Conservation (phyloP, 495 filamentous ascomycete species). For the Glarea lozoyensis region DNA sequence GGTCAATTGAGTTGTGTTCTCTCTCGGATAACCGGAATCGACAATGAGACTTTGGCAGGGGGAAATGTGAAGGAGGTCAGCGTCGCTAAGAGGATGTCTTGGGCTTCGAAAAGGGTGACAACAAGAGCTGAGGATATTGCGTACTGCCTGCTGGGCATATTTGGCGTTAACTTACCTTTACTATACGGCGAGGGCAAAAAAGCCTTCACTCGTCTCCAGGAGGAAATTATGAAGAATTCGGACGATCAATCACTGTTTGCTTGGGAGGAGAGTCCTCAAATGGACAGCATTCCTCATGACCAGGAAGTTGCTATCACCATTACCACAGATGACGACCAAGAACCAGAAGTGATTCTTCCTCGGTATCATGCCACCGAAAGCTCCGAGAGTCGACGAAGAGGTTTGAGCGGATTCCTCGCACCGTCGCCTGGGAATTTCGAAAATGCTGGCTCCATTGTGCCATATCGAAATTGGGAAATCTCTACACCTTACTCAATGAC, state of each 20-base stretch:
- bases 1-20: background rate
- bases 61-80: slow-evolving; percentile 6
- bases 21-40: slow-evolving; percentile 9
- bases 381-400: too few relatives aligned
- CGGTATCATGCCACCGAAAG: too few relatives aligned
- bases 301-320: too few relatives aligned
- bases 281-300: too few relatives aligned
- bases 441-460: slow-evolving; percentile 1
- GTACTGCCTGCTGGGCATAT: slow-evolving; percentile 23
- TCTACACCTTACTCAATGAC: slow-evolving; percentile 5
- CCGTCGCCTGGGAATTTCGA: slow-evolving; percentile 4
- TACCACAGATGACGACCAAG: too few relatives aligned
- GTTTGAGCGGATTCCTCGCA: slow-evolving; percentile 3
- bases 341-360: too few relatives aligned
- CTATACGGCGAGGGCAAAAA: slow-evolving; percentile 22
- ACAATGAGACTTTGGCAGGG: slow-evolving; percentile 2
- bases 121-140: slow-evolving; percentile 23
- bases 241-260: slow-evolving; percentile 20
- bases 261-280: too few relatives aligned
- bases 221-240: slow-evolving; percentile 18
- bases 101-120: slow-evolving; percentile 19
- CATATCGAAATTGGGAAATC: slow-evolving; percentile 3
- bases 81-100: slow-evolving; percentile 15
- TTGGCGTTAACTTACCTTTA: slow-evolving; percentile 23
- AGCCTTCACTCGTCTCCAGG: slow-evolving; percentile 15